Base-by-base conservation (phyloP, 106 monocot genomes). In the Apostasia ramifera region DNA sequence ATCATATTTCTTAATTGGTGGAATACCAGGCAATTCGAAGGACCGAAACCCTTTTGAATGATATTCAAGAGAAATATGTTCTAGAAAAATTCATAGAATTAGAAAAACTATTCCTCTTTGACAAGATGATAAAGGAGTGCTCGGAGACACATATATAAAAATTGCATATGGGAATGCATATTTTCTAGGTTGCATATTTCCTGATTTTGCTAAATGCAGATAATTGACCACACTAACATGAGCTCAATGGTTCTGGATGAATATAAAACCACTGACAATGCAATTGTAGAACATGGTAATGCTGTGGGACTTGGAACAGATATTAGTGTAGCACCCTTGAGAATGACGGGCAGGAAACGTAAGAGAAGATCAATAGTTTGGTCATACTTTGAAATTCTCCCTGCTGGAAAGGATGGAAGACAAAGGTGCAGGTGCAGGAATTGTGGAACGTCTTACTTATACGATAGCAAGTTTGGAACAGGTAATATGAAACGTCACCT, bases 401-500 rank as follows among this genome's bases (percentile, higher is more conserved):
- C 68, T 13, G 40, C 8, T 1, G 53, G 41, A 54, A 40, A 68
- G 50, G 51, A 68, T 52, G 26, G 39, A 41, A 53, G 49, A 7
- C 48, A 68, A 54, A 68, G 68, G 38, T 51, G 53, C 54, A 54
- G 53, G 40, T 68, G 39, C 49, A 54, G 12, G 53, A 68, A 53
- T 11, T 68, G 53, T 40, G 68, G 68, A 8, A 39, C 10, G 1
- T 40, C 49, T 11, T 68, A 68, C 42, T 52, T 68, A 1, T 49
- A 41, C 11, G 68, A 68, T 8, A 53, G 51, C 49, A 40, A 51
- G 50, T 68, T 53, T 51, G 68, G 68, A 68, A 68, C 45, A 3
- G 45, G 63, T 44, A 63, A 68, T 39, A 40, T 68, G 14, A 68
- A 68, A 40, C 47, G 49, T 67, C 67, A 67, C 51, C n/a, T 67